These are phyloP conservation scores for Stagonosporopsis rhizophila DNA, from an alignment of 2,329 filamentous ascomycete species.

Conservation along the genomic window DNA sequence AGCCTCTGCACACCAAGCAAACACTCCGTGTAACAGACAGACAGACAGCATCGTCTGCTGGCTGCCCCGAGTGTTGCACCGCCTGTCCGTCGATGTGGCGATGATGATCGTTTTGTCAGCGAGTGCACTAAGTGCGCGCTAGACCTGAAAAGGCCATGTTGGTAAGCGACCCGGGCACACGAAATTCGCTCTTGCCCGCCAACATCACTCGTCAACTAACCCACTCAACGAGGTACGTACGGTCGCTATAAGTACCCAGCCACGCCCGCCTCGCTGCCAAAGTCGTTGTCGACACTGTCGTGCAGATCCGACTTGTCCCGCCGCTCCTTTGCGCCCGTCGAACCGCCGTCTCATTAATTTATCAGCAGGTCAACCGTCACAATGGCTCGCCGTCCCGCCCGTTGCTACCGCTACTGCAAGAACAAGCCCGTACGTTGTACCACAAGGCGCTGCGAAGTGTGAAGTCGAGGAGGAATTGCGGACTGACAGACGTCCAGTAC, in stretches of 20 bases:
- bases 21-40: background rate
- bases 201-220: slow-evolving; percentile 16
- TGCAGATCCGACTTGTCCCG: slow-evolving; percentile 14
- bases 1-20: background rate
- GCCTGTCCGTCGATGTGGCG: background rate
- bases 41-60: background rate
- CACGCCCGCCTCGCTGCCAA: slow-evolving; percentile 12
- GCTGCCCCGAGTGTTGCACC: background rate
- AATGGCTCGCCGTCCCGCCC: slow-evolving; percentile 99
- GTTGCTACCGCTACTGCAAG: slow-evolving; percentile 99
- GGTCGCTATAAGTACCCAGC: slow-evolving; percentile 17
- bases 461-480: slow-evolving; percentile 36
- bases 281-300: slow-evolving; percentile 21
- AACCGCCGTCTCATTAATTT: slow-evolving; percentile 55
- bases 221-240: slow-evolving; percentile 21
- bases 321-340: slow-evolving; percentile 17
- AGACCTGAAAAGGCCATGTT: background rate
- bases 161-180: slow-evolving; percentile 10
- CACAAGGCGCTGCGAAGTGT: slow-evolving; percentile 2
- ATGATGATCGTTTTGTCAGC: background rate
- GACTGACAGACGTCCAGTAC: slow-evolving; percentile 72
- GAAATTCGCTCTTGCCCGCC: slow-evolving; percentile 14
- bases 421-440: slow-evolving; percentile 79
- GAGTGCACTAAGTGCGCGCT: background rate
- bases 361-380: slow-evolving; percentile 66